A percentile compares a stretch with the other conserved stretches of the same genome.
phyloP scores from a whole-genome alignment of 2,329 filamentous ascomycete species.

The Apiospora phragmitis region DNA sequence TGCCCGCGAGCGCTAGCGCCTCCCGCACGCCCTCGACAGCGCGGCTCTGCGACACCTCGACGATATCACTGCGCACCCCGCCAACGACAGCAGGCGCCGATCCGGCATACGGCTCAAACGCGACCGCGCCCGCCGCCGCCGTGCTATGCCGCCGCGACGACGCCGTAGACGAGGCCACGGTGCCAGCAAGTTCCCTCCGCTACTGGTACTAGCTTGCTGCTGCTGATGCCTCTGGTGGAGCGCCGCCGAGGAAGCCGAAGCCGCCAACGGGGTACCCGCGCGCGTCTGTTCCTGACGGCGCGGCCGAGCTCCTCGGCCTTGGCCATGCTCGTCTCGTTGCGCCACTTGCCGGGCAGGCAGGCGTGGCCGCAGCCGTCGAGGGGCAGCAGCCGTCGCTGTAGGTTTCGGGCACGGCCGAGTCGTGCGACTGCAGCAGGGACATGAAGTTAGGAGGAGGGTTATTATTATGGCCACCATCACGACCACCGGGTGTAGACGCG shows the following conservation, averaged over 20 bases:
- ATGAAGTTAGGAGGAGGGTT: background rate
- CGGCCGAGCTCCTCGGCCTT: constrained; percentile 54
- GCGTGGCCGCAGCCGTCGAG: constrained; percentile 66
- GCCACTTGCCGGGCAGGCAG: constrained; percentile 59
- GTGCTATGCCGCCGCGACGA: constrained; percentile 14
- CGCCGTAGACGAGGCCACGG: background rate
- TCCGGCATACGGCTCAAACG: constrained; percentile 16
- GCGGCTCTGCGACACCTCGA: constrained; percentile 59
- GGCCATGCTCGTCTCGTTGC: constrained; percentile 45
- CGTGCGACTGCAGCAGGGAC: constrained; percentile 14
- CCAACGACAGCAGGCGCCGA: constrained; percentile 20
- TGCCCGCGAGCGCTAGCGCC: constrained; percentile 39
- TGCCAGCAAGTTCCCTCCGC: too few species aligned
- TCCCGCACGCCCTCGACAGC: constrained; percentile 63
- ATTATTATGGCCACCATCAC: background rate
- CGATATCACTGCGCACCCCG: constrained; percentile 46
- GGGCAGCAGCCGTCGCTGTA: constrained; percentile 59
- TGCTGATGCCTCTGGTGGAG: background rate
- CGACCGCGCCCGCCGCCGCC: constrained; percentile 18
- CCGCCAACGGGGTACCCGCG: constrained; percentile 13
- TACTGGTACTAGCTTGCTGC: constrained; percentile 18
- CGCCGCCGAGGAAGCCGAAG: too few species aligned
- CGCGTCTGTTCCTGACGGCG: constrained; percentile 44
- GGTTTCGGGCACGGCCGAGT: constrained; percentile 33
- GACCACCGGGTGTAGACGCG: constrained; percentile 14